These are phyloP conservation scores for Globisporangium rhizosaccharum DNA, from an alignment of 352 stramenopile genomes.

Conservation along the genomic window DNA sequence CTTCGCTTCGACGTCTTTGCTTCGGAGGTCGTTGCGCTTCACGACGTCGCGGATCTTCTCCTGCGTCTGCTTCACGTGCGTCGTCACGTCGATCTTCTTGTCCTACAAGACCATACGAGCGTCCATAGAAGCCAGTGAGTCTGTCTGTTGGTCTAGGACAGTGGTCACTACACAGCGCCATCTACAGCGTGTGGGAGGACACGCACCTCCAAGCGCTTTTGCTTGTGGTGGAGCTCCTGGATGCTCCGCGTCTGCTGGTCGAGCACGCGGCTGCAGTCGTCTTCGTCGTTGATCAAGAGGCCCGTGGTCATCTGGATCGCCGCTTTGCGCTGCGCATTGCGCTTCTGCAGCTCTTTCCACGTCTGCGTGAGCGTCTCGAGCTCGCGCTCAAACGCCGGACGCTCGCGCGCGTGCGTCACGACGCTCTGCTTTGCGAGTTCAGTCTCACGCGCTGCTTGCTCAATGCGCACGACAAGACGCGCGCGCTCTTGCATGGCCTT, in stretches of 20 bases:
- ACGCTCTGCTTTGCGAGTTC: slow-evolving; percentile 48
- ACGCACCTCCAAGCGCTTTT: slow-evolving; percentile 53
- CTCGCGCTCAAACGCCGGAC: slow-evolving; percentile 40
- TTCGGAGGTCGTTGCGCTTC: slow-evolving; percentile 66
- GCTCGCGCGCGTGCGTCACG: slow-evolving; percentile 29
- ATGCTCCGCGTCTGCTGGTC: slow-evolving; percentile 69
- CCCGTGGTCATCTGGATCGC: slow-evolving; percentile 62
- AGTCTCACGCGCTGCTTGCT: slow-evolving; percentile 34
- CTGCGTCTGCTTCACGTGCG: slow-evolving; percentile 55
- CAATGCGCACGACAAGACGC: slow-evolving; percentile 32
- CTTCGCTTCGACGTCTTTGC: slow-evolving; percentile 67
- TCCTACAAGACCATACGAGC: slow-evolving; percentile 23
- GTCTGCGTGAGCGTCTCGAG: slow-evolving; percentile 40
- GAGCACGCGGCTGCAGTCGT: slow-evolving; percentile 70
- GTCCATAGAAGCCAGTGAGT: background rate
- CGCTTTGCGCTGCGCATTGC: slow-evolving; percentile 66
- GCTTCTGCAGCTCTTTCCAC: slow-evolving; percentile 71
- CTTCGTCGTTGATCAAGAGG: slow-evolving; percentile 74
- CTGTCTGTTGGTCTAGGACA: no score
- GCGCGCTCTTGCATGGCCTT: slow-evolving; percentile 35
- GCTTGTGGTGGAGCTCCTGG: slow-evolving; percentile 62
- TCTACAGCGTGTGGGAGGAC: no score
- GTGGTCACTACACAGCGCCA: no score
- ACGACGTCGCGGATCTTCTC: slow-evolving; percentile 41
- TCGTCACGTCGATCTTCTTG: slow-evolving; percentile 69